Percentiles rank a stretch among this genome's conserved stretches.
These are phyloP conservation scores for Spiraea crenata DNA, from an alignment of 331 rosid genomes.

Conservation along the genomic window DNA sequence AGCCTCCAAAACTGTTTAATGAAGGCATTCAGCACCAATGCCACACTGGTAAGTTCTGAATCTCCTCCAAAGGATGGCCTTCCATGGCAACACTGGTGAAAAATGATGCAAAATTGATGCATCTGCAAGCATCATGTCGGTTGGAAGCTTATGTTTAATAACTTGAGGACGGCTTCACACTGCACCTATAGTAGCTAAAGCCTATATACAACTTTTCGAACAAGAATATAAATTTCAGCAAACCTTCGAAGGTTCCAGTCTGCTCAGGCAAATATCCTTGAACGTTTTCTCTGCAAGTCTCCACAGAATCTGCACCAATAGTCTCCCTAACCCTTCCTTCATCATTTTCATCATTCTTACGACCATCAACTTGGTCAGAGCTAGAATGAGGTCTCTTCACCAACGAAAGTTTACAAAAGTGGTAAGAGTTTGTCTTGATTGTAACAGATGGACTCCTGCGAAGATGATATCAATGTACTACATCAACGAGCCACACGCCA, in stretches of 20 bases:
- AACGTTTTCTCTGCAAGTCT: constrained; percentile 27
- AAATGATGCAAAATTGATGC: no score
- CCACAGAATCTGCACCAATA: constrained; percentile 27
- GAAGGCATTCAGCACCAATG: no score
- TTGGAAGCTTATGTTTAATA: no score
- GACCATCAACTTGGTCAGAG: constrained; percentile 28
- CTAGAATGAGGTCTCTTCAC: constrained; percentile 47
- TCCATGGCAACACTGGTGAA: no score
- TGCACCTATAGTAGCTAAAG: background rate
- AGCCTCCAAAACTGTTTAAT: no score
- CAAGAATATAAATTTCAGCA: constrained; percentile 13
- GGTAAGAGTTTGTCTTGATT: constrained; percentile 71
- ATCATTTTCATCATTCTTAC: constrained; percentile 15
- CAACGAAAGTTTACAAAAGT: constrained; percentile 88
- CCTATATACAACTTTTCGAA: background rate
- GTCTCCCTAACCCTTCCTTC: constrained; percentile 33
- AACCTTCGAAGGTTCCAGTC: constrained; percentile 48
- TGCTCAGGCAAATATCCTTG: constrained; percentile 29
- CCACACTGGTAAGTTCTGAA: no score
- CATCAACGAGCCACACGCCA: background rate
- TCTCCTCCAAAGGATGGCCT: no score
- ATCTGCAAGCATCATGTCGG: no score
- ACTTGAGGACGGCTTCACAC: no score
- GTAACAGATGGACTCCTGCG: constrained; percentile 63
- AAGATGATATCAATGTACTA: background rate